Evolutionary conservation across 345 rosid species (phyloP), one percentile per base, ranked within the genome.

Genomic region (Clarkia xantiana): DNA sequence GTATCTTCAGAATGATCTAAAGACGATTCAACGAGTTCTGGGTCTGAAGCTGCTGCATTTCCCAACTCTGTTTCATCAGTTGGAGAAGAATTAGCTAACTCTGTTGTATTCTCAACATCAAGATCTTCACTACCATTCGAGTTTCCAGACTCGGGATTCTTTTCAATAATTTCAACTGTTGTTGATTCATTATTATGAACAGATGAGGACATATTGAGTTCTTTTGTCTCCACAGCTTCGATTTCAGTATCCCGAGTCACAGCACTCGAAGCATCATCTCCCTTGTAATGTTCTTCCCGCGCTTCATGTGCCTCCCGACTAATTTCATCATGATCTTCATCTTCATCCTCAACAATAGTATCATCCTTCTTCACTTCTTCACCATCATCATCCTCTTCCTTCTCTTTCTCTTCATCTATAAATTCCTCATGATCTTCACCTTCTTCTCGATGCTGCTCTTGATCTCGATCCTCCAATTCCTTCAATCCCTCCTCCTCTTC

Each of bases 241-340:
- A 15, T 44, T 14, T 42, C 42, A 55, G 3, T 19, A 55, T 81
- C 93, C 42, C 86, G 96, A 39, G 94, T 64, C 45, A 91, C 98
- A 12, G 96, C 98, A 68, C 94, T 91, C 23, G 96, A 91, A 62
- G 96, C 98, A 70, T 91, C 98, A 60, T 91, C 98, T 10, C 73
- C 94, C 68, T 67, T 82, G 61, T 88, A 88, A 55, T 74, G 71
- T 66, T 74, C 89, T 66, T 88, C 94, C 13, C 93, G 76, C 12
- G 97, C 97, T 72, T 74, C 94, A 17, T 80, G 82, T 53, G 70
- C 44, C 13, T 58, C 54, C 56, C 61, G 58, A 50, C 62, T 62
- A 13, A 53, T 57, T 36, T 64, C 82, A 51, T 57, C 59, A 40
- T 56, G 79, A 42, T 71, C 71, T 15, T 52, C 69, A 49, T 72